phyloP scores from a whole-genome alignment of 768 basidiomycete species.

The Tricholoma sp. region DNA sequence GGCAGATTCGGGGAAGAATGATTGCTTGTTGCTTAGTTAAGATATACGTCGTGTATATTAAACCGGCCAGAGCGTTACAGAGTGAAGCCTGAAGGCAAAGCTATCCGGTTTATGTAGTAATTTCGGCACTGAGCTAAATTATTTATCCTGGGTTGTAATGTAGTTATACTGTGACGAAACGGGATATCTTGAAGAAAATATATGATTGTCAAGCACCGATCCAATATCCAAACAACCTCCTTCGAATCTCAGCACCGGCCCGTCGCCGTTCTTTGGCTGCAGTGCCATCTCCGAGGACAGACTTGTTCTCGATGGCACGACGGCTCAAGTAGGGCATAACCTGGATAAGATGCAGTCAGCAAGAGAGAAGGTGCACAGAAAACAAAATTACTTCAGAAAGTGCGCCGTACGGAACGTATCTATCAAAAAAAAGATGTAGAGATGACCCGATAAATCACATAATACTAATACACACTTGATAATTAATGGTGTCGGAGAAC shows the following conservation, averaged over 20 bases:
- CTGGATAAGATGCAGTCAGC: constrained; percentile 25
- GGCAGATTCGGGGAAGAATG: too few species aligned
- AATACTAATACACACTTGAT: constrained; percentile 52
- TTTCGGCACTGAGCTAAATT: too few species aligned
- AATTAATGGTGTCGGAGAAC: constrained; percentile 56
- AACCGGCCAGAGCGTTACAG: too few species aligned
- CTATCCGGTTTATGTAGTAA: too few species aligned
- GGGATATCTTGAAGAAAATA: background rate
- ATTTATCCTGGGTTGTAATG: too few species aligned
- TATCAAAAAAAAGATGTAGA: constrained; percentile 13
- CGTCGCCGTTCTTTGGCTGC: constrained; percentile 57
- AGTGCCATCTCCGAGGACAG: constrained; percentile 68
- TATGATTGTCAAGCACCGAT: background rate
- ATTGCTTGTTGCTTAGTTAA: too few species aligned
- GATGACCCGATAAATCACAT: background rate
- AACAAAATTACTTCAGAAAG: constrained; percentile 48
- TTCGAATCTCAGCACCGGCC: constrained; percentile 50
- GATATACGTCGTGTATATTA: too few species aligned
- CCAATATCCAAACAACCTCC: constrained; percentile 29
- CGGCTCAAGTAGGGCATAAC: constrained; percentile 89
- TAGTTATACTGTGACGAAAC: too few species aligned
- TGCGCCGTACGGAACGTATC: constrained; percentile 73
- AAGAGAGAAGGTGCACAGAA: background rate
- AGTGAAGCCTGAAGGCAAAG: too few species aligned
- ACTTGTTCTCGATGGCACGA: constrained; percentile 91